Conservation (phyloP, 163 green algal species). For the Chlamydomonas reinhardtii region DNA sequence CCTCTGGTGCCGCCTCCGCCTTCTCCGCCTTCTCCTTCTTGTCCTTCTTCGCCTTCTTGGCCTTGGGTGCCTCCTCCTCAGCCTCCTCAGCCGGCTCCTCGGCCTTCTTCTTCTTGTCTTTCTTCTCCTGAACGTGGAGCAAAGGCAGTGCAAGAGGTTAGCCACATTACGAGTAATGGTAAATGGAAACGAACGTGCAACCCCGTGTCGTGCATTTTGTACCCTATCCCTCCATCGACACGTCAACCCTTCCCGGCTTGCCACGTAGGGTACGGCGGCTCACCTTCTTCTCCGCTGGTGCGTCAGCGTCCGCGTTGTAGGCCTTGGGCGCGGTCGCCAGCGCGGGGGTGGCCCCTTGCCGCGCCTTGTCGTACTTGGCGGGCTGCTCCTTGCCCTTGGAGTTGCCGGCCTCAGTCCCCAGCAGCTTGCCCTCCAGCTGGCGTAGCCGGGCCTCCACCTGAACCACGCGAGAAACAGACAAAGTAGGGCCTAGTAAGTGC, state of each 20-base stretch:
- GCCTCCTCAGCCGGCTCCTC: slow-evolving; percentile 67
- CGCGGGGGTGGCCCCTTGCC: slow-evolving; percentile 62
- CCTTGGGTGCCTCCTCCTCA: background rate
- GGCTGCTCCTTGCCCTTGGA: slow-evolving; percentile 74
- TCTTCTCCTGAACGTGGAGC: slow-evolving; percentile 58
- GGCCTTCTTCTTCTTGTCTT: slow-evolving; percentile 27
- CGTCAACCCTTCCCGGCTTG: too few species aligned
- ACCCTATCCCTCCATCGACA: too few species aligned
- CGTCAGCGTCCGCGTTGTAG: slow-evolving; percentile 95
- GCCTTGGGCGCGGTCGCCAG: slow-evolving; percentile 73
- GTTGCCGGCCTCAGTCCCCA: slow-evolving; percentile 74
- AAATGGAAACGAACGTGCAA: too few species aligned
- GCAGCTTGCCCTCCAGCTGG: slow-evolving; percentile 93
- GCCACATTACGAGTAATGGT: too few species aligned
- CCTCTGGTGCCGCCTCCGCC: slow-evolving; percentile 55
- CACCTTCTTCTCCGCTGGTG: slow-evolving; percentile 51
- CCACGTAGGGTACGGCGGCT: too few species aligned
- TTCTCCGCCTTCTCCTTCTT: slow-evolving; percentile 61
- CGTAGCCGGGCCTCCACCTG: slow-evolving; percentile 94
- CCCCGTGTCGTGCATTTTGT: too few species aligned
- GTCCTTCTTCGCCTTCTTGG: background rate
- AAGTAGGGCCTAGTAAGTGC: background rate
- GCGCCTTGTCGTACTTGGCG: slow-evolving; percentile 83
- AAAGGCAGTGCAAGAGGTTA: too few species aligned
- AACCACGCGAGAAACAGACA: background rate